Evolutionary conservation across 345 rosid genomes (phyloP).

Genomic region (Aquilaria yunnanensis): DNA sequence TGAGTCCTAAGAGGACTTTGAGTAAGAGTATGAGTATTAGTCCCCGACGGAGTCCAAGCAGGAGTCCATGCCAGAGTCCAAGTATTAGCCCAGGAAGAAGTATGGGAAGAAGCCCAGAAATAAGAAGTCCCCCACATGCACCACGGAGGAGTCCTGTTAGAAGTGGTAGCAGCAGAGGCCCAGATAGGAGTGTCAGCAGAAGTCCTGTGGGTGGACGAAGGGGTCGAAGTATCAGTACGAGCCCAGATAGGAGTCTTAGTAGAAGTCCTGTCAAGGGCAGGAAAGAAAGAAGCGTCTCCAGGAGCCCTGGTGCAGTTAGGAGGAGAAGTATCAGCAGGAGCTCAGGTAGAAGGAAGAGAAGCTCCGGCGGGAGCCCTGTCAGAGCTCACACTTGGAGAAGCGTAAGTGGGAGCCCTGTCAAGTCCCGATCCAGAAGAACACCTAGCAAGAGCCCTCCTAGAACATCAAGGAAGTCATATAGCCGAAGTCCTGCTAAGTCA

Average conservation of each 20-base stretch:
- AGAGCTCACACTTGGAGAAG: constrained; percentile 36
- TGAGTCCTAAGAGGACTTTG: constrained; percentile 71
- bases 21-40: constrained; percentile 85
- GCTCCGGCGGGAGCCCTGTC: constrained; percentile 29
- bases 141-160: constrained; percentile 29
- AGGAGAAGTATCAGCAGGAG: constrained; percentile 24
- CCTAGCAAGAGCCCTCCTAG: constrained; percentile 39
- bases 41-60: constrained; percentile 62
- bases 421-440: constrained; percentile 28
- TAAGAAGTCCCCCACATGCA: constrained; percentile 25
- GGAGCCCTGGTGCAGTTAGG: constrained; percentile 26
- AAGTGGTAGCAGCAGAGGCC: constrained; percentile 29
- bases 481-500: constrained; percentile 39
- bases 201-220: constrained; percentile 25
- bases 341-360: constrained; percentile 23
- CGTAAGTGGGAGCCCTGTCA: constrained; percentile 39
- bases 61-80: constrained; percentile 72
- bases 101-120: constrained; percentile 30
- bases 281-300: constrained; percentile 16
- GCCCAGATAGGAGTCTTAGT: constrained; percentile 39
- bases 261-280: constrained; percentile 45
- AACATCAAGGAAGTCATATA: constrained; percentile 20
- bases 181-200: constrained; percentile 28
- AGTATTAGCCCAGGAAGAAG: constrained; percentile 45
- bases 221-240: constrained; percentile 23